Evolutionary conservation across 129 eudicot genomes (phyloP).

Genomic region (Saposhnikovia divaricata): DNA sequence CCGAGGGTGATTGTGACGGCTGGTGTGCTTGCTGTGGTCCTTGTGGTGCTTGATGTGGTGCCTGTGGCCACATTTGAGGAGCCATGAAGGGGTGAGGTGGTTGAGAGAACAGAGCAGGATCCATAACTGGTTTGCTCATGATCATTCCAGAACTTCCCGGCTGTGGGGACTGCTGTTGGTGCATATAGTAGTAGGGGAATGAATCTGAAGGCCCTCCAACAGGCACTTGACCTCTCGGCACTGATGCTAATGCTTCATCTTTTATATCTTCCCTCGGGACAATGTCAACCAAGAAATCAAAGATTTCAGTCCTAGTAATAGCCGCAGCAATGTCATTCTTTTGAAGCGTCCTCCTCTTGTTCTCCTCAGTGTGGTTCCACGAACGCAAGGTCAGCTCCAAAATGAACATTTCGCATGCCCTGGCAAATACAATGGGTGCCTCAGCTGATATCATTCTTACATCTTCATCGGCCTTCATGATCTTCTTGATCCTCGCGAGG

Average conservation of each 20-base stretch:
- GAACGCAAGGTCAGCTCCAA: conserved; percentile 68
- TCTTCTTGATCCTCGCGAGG: conserved; percentile 17
- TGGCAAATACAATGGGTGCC: conserved; percentile 73
- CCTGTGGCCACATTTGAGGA: conserved; percentile 25
- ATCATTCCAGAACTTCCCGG: conserved; percentile 50
- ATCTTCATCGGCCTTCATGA: conserved; percentile 88
- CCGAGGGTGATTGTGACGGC: conserved; percentile 33
- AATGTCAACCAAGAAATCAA: conserved; percentile 1
- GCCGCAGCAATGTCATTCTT: conserved; percentile 75
- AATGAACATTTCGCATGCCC: conserved; percentile 27
- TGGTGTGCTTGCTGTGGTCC: conserved; percentile 50
- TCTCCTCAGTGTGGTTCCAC: conserved; percentile 81
- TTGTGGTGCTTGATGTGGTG: conserved; percentile 12
- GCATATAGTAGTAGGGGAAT: conserved; percentile 58
- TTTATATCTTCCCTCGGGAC: conserved; percentile 43
- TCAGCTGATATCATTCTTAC: conserved; percentile 82
- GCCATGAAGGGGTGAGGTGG: conserved; percentile 54
- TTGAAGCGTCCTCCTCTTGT: conserved; percentile 60
- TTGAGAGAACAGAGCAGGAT: conserved; percentile 46
- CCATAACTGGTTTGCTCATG: conserved; percentile 43
- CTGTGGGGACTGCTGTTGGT: conserved; percentile 50
- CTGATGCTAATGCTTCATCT: conserved; percentile 49
- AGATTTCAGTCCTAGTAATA: conserved; percentile 55
- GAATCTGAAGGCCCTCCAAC: conserved; percentile 46
- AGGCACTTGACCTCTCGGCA: conserved; percentile 47